Evolutionary conservation across 148 eudicot genomes (phyloP), one percentile per base, ranked within the genome.

Genomic region (Beta vulgaris): DNA sequence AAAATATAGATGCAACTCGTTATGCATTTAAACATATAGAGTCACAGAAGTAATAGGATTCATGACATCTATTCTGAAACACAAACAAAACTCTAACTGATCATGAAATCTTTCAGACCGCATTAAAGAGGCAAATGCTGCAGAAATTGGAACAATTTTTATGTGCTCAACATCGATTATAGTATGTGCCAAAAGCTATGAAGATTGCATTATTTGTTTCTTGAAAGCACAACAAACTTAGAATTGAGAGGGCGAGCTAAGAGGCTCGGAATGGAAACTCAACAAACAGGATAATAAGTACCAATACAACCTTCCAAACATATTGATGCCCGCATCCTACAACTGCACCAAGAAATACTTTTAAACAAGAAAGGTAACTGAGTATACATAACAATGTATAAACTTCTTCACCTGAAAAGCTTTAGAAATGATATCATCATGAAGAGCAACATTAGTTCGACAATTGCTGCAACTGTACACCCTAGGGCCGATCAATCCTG

Each of bases 361-460:
- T 25, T 16, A 11, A 72, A 55, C n/a, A 71, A 73, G 7, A 7
- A 72, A 40, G 26, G 31, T 35, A 40, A 31, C 26, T 55, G 3
- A 15, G 18, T 34, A 5, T 11, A 31, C 6, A 31, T n/a, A 36
- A n/a, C 31, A n/a, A 39, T 7, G 9, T 3, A 66, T 37, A 48
- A 66, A 66, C 8, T 39, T 40, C 15, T 66, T 75, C 32, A 89
- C 97, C 93, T 91, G 97, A 74, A 89, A 91, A 70, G 92, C 90
- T 84, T 91, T 91, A 53, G 97, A 91, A 76, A 88, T 83, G 74
- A 88, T 72, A 83, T 91, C 93, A 80, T 91, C 93, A 70, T 91
- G 97, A 75, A 86, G 87, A 4, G 91, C 93, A 72, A 91, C 88
- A 68, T 85, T 85, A 82, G 80, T 89, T 73, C 88, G 73, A 77